Evolutionary conservation across 2,329 filamentous ascomycete species (phyloP).

Genomic region (Cercospora sojina): DNA sequence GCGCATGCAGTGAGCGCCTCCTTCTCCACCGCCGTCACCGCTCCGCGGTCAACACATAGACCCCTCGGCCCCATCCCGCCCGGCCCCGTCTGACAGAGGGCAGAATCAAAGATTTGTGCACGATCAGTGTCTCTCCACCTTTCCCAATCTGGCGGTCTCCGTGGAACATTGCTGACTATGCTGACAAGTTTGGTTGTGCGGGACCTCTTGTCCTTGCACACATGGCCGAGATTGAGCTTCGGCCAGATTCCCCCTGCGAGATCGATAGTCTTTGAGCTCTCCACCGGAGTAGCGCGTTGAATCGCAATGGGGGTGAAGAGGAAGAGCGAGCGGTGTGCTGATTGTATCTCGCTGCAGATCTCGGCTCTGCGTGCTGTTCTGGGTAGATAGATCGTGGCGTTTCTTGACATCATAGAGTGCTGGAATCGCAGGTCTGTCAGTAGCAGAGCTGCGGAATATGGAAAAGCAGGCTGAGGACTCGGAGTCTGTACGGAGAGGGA

Average conservation of each 20-base stretch:
- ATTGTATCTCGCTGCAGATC: background rate
- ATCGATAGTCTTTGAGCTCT: background rate
- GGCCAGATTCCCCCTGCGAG: background rate
- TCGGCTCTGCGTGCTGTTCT: background rate
- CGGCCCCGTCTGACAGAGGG: background rate
- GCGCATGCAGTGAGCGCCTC: conserved; percentile 44
- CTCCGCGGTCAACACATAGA: background rate
- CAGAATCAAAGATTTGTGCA: background rate
- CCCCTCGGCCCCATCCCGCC: background rate
- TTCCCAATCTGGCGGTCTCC: background rate
- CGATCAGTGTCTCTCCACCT: background rate
- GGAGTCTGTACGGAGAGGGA: background rate
- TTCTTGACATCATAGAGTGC: background rate
- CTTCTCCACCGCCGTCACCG: background rate
- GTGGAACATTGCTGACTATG: background rate
- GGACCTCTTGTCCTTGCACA: background rate
- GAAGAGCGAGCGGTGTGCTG: background rate
- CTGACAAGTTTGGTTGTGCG: background rate
- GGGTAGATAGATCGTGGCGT: background rate
- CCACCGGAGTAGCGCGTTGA: background rate
- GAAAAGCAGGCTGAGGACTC: background rate
- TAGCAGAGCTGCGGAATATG: background rate
- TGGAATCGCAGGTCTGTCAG: background rate
- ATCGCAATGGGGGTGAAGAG: background rate
- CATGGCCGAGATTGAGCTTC: background rate